Conservation (phyloP, 768 basidiomycete genomes). For the Collybia sordida region DNA sequence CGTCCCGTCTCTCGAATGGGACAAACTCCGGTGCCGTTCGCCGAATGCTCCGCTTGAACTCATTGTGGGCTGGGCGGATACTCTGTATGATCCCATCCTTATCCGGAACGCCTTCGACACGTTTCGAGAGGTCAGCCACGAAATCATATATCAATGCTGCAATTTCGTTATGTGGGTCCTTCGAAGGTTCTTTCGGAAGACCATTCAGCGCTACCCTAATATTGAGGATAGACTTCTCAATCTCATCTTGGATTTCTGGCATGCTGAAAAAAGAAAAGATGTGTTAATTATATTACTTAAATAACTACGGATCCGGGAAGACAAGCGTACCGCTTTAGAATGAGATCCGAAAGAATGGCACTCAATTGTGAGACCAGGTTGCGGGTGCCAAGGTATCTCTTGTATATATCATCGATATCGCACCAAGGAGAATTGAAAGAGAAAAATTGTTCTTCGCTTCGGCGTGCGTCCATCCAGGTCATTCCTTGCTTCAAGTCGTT, state of each 20-base stretch:
- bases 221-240: slow-evolving; percentile 41
- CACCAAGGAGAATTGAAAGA: slow-evolving; percentile 50
- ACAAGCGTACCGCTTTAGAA: slow-evolving; percentile 51
- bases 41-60: slow-evolving; percentile 48
- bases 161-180: slow-evolving; percentile 57
- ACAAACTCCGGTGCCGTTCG: slow-evolving; percentile 57
- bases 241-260: slow-evolving; percentile 60
- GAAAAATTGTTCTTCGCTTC: slow-evolving; percentile 59
- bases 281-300: no score
- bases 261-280: slow-evolving; percentile 44
- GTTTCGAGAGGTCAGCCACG: slow-evolving; percentile 36
- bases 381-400: slow-evolving; percentile 52
- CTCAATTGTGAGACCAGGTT: slow-evolving; percentile 61
- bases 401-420: slow-evolving; percentile 47
- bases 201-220: slow-evolving; percentile 25
- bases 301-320: not conserved
- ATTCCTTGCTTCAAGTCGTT: slow-evolving; percentile 48
- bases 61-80: slow-evolving; percentile 48
- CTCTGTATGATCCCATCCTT: slow-evolving; percentile 53
- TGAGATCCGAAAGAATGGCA: slow-evolving; percentile 58
- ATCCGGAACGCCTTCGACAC: slow-evolving; percentile 56
- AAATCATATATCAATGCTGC: slow-evolving; percentile 48
- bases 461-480: slow-evolving; percentile 62
- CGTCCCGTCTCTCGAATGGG: slow-evolving; percentile 38
- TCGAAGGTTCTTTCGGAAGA: slow-evolving; percentile 53